Base-by-base conservation (phyloP, 225 moss, liverwort and hornwort species). In the Physcomitrium patens region DNA sequence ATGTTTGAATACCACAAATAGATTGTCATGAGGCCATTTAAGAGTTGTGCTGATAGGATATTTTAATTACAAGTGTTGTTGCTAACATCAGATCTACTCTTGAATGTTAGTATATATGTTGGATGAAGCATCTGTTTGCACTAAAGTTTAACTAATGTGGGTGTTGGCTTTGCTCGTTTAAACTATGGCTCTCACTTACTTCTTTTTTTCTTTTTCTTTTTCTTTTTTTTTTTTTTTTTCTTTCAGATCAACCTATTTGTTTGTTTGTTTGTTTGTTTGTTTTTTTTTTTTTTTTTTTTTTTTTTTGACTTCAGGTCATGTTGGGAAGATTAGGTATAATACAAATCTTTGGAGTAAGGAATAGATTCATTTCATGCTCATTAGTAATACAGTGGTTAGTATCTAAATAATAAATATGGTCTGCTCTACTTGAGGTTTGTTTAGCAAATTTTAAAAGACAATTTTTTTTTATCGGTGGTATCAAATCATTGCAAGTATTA, bases 301-400 rank as follows among this genome's bases (percentile, higher is more conserved):
- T n/a, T n/a, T n/a, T n/a, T n/a, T n/a, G n/a, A n/a, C n/a, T n/a
- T n/a, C n/a, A n/a, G n/a, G n/a, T n/a, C 88, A 91, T 73, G 75
- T 86, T 47, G 90, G 88, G 63, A 91, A 88, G 67, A 74, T 79
- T 49, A 77, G 90, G 24, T 88, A 86, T 68, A 76, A 80, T 77
- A 43, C 77, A 65, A 74, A 83, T 28, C 71, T 86, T 51, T 77
- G 88, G 82, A 88, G 90, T 88, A 52, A 41, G 56, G 7, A 54
- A 17, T 41, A 31, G 42, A 55, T 41, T 5, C 55, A 9, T 15
- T 54, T n/a, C 27, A 68, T 27, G 28, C 60, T 42, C 14, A 9
- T 3, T 16, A 53, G 14, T 13, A n/a, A n/a, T 53, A 53, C 17
- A 53, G 53, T 16, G 17, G 12, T 53, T 53, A 7, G 53, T n/a